Base-by-base conservation (phyloP, 148 eudicot genomes). In the Selenicereus undatus region DNA sequence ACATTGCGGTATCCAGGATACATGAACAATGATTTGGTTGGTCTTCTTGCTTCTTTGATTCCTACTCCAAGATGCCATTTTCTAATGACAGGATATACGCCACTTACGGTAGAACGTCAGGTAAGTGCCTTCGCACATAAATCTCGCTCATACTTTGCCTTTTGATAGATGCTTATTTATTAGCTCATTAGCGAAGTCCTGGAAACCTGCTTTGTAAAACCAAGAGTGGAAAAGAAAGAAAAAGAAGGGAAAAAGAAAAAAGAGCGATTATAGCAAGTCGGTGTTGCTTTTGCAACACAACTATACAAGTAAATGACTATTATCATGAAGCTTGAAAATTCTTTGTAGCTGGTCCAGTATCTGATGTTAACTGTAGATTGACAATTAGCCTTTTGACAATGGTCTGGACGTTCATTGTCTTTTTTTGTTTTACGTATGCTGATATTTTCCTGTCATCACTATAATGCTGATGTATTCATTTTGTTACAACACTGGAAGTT, bases 41-140 rank as follows among this genome's bases (percentile, higher is more conserved):
- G 99, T 84, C 97, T 97, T 75, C 98, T 97, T 84, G 95, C 99
- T 83, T 97, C 99, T 81, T 86, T 97, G 88, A 97, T 97, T 84
- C 99, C 99, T 68, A 97, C 99, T 56, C 99, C 99, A 43, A 91
- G 99, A 83, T 97, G 99, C 83, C 99, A 97, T 89, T 97, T 97
- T 82, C 94, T 97, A 29, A 97, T 94, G 98, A 97, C 99, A 42
- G 99, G 99, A 80, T 97, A 97, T 87, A 97, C 99, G 84, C 99
- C 98, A 45, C 97, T 97, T 56, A 92, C 99, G 6, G 99, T 97
- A 78, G 99, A 97, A 84, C 97, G 97, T 79, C 99, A 97, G 95
- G 99, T 97, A 75, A 87, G 68, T 80, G 73, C 42, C 20, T 14
- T 48, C 18, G 17, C 48, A 1, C 56, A 42, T 21, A 52, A 75